Evolutionary conservation across 768 basidiomycete genomes (phyloP).

Genomic region (Lactifluus hygrophoroides): DNA sequence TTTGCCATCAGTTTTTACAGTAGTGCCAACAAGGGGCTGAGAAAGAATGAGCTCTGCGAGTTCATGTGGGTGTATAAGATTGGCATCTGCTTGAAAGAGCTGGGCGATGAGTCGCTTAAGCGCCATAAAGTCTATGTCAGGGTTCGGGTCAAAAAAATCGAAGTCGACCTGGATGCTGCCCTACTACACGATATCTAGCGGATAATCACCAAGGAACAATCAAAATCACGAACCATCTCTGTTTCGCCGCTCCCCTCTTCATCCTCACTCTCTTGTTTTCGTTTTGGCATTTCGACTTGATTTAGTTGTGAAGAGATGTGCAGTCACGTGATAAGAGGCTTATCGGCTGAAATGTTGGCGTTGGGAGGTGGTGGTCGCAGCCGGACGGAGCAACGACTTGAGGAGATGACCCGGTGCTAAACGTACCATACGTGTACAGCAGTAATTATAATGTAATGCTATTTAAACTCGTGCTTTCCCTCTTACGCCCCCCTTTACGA

Average conservation of each 20-base stretch:
- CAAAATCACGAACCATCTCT: conserved; percentile 34
- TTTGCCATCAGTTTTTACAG: conserved; percentile 84
- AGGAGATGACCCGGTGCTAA: background rate
- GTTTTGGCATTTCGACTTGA: conserved; percentile 48
- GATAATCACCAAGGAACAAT: background rate
- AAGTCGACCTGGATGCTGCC: conserved; percentile 81
- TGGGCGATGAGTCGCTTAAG: conserved; percentile 65
- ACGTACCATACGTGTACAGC: no score
- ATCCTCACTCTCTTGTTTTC: conserved; percentile 36
- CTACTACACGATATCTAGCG: conserved; percentile 29
- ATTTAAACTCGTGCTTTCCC: no score
- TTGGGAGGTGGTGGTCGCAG: no score
- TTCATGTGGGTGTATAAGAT: conserved; percentile 57
- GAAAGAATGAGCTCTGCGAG: conserved; percentile 73
- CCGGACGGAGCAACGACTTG: background rate
- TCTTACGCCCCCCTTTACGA: no score
- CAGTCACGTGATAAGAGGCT: no score
- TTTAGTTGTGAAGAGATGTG: background rate
- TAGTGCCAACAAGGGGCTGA: conserved; percentile 74
- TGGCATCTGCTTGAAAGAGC: conserved; percentile 68
- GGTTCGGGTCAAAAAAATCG: conserved; percentile 87
- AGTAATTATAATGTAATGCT: no score
- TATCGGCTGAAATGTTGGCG: no score
- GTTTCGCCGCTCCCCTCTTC: conserved; percentile 33
- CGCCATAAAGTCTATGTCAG: conserved; percentile 77